Evolutionary conservation across 108 stramenopile genomes (phyloP).

Genomic region (Cylindrotheca fusiformis): DNA sequence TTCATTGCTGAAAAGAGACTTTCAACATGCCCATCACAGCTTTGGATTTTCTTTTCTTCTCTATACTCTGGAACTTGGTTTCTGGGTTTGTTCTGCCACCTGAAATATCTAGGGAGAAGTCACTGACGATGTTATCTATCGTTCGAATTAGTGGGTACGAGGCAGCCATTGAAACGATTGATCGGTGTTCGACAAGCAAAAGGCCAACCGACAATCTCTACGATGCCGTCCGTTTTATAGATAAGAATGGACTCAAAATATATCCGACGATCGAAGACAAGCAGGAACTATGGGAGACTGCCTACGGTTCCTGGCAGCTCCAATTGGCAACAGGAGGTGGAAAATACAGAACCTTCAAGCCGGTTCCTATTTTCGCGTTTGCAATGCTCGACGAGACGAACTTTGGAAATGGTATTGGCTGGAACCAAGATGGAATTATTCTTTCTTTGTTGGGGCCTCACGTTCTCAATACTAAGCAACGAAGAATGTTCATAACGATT

Average conservation of each 20-base stretch:
- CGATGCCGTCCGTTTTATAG: conserved; percentile 57
- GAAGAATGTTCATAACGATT: conserved; percentile 60
- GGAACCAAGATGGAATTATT: conserved; percentile 39
- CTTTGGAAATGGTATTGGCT: conserved; percentile 65
- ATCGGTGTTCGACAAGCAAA: conserved; percentile 36
- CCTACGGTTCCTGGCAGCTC: conserved; percentile 61
- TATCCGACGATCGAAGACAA: conserved; percentile 46
- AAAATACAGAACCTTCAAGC: conserved; percentile 42
- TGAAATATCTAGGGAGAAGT: no score
- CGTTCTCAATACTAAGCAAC: conserved; percentile 38
- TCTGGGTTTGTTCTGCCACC: no score
- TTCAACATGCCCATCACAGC: no score
- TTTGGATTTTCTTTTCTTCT: no score
- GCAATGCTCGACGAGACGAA: conserved; percentile 56
- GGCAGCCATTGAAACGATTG: conserved; percentile 46
- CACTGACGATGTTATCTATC: background rate
- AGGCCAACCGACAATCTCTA: conserved; percentile 39
- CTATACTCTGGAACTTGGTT: no score
- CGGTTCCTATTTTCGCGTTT: conserved; percentile 66
- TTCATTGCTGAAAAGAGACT: no score
- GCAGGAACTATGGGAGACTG: conserved; percentile 45
- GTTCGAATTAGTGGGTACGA: conserved; percentile 19
- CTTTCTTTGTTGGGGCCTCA: conserved; percentile 57
- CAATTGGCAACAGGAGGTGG: conserved; percentile 59
- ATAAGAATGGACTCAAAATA: conserved; percentile 48